Conservation (phyloP, 768 basidiomycete species). For the Podaxis sp. region DNA sequence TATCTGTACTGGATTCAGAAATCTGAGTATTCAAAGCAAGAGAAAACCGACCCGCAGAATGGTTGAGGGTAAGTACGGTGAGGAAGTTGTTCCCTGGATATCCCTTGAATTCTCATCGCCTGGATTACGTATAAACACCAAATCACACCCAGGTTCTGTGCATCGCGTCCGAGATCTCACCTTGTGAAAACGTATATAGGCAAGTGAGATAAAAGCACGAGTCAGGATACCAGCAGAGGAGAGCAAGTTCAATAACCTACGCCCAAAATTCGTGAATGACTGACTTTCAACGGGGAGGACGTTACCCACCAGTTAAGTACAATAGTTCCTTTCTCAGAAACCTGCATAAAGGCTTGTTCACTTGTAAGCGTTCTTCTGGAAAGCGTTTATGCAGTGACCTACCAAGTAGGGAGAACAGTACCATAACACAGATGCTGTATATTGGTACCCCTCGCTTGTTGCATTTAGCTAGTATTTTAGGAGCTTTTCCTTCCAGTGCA, state of each 20-base stretch:
- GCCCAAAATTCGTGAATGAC: neutral
- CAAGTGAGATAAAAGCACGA: constrained; percentile 46
- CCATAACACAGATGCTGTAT: constrained; percentile 46
- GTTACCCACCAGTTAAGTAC: constrained; percentile 46
- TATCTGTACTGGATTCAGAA: constrained; percentile 30
- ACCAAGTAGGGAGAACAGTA: constrained; percentile 37
- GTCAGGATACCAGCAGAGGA: constrained; percentile 48
- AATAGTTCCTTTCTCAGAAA: constrained; percentile 46
- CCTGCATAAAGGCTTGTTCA: constrained; percentile 43
- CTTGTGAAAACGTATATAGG: constrained; percentile 47
- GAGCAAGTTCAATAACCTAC: constrained; percentile 50
- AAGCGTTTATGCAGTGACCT: neutral
- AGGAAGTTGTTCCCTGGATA: constrained; percentile 42
- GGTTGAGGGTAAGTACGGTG: constrained; percentile 49
- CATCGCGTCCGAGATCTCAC: constrained; percentile 24
- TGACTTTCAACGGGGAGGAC: neutral
- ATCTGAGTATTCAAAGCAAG: neutral
- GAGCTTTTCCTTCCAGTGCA: constrained; percentile 64
- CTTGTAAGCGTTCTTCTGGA: neutral
- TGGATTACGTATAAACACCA: constrained; percentile 16
- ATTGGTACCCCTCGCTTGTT: constrained; percentile 58
- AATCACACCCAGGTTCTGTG: neutral
- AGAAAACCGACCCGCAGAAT: constrained; percentile 40
- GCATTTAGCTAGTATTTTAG: constrained; percentile 50
- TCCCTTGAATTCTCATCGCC: constrained; percentile 46